Evolutionary conservation across 192 early-diverging fungal species (phyloP).

Genomic region (Dispira parvispora): DNA sequence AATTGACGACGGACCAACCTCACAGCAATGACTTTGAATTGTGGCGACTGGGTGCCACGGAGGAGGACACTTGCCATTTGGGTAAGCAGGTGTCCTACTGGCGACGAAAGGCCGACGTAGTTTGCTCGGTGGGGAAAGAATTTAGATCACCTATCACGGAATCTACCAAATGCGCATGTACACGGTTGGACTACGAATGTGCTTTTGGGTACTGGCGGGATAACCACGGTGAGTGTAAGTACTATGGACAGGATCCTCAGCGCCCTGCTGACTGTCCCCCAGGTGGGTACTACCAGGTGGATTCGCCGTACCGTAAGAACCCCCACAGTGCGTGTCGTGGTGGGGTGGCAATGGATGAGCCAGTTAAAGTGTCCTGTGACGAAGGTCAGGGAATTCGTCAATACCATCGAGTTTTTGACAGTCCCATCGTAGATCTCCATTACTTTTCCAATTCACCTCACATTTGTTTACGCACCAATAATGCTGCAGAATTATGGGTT

Average conservation of each 20-base stretch:
- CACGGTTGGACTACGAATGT: slow-evolving; percentile 72
- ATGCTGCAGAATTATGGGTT: slow-evolving; percentile 26
- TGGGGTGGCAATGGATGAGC: slow-evolving; percentile 42
- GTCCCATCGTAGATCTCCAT: slow-evolving; percentile 34
- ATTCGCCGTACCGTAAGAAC: slow-evolving; percentile 71
- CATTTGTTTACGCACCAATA: slow-evolving; percentile 32
- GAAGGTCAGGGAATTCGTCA: slow-evolving; percentile 23
- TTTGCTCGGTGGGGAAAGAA: slow-evolving; percentile 51
- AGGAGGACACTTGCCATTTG: slow-evolving; percentile 42
- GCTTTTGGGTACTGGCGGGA: slow-evolving; percentile 68
- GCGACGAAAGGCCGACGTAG: slow-evolving; percentile 49
- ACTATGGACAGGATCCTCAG: slow-evolving; percentile 54
- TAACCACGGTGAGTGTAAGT: slow-evolving; percentile 43
- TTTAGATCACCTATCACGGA: slow-evolving; percentile 34
- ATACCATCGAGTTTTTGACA: slow-evolving; percentile 17
- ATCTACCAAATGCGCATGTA: slow-evolving; percentile 50
- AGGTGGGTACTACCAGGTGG: slow-evolving; percentile 45
- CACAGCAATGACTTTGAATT: slow-evolving; percentile 73
- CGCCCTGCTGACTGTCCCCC: slow-evolving; percentile 51
- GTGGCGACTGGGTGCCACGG: slow-evolving; percentile 59
- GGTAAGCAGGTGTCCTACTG: slow-evolving; percentile 46
- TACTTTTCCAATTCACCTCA: slow-evolving; percentile 49
- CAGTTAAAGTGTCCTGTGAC: slow-evolving; percentile 54
- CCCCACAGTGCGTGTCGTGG: slow-evolving; percentile 55
- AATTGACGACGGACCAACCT: slow-evolving; percentile 26